These are phyloP conservation scores for Ascochyta fabae DNA, from an alignment of 2,329 filamentous ascomycete species.

Conservation along the genomic window DNA sequence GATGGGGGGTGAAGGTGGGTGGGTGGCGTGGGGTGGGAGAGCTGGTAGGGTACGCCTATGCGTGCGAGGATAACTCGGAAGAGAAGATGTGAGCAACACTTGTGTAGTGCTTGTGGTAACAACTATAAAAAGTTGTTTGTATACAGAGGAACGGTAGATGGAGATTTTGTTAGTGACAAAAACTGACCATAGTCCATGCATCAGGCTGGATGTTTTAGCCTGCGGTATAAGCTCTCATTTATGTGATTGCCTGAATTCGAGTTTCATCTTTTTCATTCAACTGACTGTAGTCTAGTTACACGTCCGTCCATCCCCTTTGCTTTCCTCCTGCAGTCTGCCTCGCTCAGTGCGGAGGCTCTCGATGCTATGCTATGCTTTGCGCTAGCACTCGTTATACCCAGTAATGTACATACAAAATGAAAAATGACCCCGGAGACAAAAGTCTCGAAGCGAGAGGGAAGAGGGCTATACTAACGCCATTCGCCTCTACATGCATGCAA, in stretches of 20 bases:
- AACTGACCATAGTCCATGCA: too few species aligned
- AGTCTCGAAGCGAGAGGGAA: constrained; percentile 19
- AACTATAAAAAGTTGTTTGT: too few species aligned
- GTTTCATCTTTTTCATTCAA: constrained; percentile 13
- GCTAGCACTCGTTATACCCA: constrained; percentile 6
- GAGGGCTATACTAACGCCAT: constrained; percentile 15
- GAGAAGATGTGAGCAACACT: too few species aligned
- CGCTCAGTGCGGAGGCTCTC: neutral
- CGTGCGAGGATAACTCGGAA: too few species aligned
- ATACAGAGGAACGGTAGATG: too few species aligned
- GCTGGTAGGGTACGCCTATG: too few species aligned
- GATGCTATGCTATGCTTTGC: constrained; percentile 9
- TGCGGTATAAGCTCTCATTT: too few species aligned
- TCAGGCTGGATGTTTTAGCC: too few species aligned
- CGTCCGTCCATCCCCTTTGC: neutral
- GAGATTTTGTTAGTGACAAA: too few species aligned
- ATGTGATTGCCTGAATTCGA: neutral
- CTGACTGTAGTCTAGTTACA: constrained; percentile 11
- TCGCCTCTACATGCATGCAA: constrained; percentile 19
- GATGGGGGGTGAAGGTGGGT: neutral
- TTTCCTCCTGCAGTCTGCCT: neutral
- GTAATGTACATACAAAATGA: constrained; percentile 21
- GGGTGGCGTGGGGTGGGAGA: neutral
- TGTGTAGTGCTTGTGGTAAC: too few species aligned
- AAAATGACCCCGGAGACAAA: constrained; percentile 3